Evolutionary conservation across 805 yeast genomes (phyloP).

Genomic region (Teunomyces cretensis): DNA sequence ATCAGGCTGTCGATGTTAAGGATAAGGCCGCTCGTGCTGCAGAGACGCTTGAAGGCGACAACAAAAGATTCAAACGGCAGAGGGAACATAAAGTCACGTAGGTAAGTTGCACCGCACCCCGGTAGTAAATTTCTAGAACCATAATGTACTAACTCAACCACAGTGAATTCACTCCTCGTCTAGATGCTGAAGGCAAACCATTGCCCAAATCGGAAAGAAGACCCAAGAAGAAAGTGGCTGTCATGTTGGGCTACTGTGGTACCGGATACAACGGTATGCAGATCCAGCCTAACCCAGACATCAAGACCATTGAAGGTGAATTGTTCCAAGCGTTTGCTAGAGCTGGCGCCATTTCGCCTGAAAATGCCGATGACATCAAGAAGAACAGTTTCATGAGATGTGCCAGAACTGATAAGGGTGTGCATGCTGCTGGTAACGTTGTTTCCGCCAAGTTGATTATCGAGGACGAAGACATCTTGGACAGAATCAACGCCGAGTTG

Average conservation of each 20-base stretch:
- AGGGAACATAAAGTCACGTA: constrained; percentile 48
- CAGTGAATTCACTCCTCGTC: constrained; percentile 39
- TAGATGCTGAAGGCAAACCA: constrained; percentile 66
- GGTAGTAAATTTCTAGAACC: no score
- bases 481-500: constrained; percentile 67
- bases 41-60: constrained; percentile 17
- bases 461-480: constrained; percentile 73
- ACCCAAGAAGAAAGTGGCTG: constrained; percentile 89
- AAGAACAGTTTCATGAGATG: constrained; percentile 86
- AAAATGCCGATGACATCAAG: constrained; percentile 84
- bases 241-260: constrained; percentile 92
- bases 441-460: constrained; percentile 79
- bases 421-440: constrained; percentile 95
- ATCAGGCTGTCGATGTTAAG: not conserved
- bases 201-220: constrained; percentile 57
- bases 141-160: constrained; percentile 6
- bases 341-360: constrained; percentile 86
- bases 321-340: constrained; percentile 76
- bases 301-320: constrained; percentile 87
- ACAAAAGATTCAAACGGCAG: constrained; percentile 19
- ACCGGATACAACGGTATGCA: constrained; percentile 98
- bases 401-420: constrained; percentile 92
- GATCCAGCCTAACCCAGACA: constrained; percentile 71
- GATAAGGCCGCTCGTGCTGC: constrained; percentile 9
- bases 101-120: constrained; percentile 46